Percentiles rank a stretch among this genome's conserved stretches.
phyloP scores from a whole-genome alignment of 306 rosid species.

The Vachellia collinsii region DNA sequence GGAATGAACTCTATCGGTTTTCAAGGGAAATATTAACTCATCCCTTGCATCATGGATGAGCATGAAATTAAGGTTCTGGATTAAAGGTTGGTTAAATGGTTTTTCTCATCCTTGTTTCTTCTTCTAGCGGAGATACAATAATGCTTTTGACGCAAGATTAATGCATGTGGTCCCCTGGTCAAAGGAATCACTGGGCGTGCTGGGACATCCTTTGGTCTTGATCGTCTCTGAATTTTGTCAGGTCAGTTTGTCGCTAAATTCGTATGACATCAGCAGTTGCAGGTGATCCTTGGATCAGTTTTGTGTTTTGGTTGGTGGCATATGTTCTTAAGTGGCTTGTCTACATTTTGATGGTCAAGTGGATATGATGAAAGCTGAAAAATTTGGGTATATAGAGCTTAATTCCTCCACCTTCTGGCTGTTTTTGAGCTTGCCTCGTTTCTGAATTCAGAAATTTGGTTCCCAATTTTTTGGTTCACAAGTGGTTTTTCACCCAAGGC shows the following conservation, averaged over 20 bases:
- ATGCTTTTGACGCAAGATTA: constrained; percentile 36
- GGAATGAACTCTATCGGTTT: constrained; percentile 47
- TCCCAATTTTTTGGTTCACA: background rate
- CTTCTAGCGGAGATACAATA: constrained; percentile 40
- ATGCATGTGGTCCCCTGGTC: constrained; percentile 22
- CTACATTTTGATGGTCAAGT: background rate
- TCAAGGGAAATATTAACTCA: constrained; percentile 38
- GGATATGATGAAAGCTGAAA: background rate
- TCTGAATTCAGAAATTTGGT: constrained; percentile 2
- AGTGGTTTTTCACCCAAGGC: background rate
- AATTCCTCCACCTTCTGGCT: background rate
- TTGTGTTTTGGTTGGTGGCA: background rate
- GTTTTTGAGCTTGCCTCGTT: background rate
- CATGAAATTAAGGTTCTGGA: constrained; percentile 32
- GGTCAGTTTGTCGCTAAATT: background rate
- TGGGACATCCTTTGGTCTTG: constrained; percentile 13
- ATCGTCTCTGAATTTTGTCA: background rate
- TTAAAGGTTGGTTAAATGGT: constrained; percentile 32
- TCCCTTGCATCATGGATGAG: constrained; percentile 36
- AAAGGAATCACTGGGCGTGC: constrained; percentile 13
- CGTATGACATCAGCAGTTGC: background rate
- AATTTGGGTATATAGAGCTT: background rate
- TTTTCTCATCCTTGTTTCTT: constrained; percentile 27
- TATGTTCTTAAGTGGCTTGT: background rate
- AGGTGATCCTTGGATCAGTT: background rate